These are phyloP conservation scores for Penicillium robsamsonii DNA, from an alignment of 495 filamentous ascomycete species.

Conservation along the genomic window DNA sequence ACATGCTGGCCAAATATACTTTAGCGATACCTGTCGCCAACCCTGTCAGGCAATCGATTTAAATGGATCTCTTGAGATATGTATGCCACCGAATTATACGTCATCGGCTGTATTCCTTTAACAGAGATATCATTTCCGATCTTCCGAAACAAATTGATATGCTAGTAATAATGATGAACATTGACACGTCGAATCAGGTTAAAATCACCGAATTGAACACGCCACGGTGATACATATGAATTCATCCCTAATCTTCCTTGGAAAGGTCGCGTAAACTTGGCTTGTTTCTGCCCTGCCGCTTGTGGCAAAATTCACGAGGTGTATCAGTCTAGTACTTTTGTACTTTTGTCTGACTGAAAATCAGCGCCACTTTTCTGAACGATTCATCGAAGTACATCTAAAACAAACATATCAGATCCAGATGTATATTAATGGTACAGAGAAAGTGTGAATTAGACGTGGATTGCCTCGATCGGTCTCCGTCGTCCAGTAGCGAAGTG, in stretches of 20 bases:
- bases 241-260: too few species aligned
- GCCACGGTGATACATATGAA: not conserved
- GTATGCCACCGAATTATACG: not conserved
- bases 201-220: not conserved
- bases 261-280: not conserved
- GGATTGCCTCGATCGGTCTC: conserved; percentile 10
- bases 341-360: not conserved
- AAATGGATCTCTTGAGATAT: not conserved
- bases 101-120: not conserved
- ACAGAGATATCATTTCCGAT: not conserved
- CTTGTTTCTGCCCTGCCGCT: not conserved
- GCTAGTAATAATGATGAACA: not conserved
- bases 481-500: conserved; percentile 7
- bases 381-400: not conserved
- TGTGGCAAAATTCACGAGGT: conserved; percentile 2
- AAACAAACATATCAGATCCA: not conserved
- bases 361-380: not conserved
- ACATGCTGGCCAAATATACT: not conserved
- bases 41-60: not conserved
- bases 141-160: not conserved
- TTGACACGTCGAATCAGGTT: not conserved
- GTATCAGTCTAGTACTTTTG: conserved; percentile 5
- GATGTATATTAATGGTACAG: not conserved
- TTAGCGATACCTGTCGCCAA: not conserved
- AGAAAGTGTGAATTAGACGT: conserved; percentile 1